These are phyloP conservation scores for Talaromyces sp. DNA, from an alignment of 2,329 filamentous ascomycete genomes.

Conservation along the genomic window DNA sequence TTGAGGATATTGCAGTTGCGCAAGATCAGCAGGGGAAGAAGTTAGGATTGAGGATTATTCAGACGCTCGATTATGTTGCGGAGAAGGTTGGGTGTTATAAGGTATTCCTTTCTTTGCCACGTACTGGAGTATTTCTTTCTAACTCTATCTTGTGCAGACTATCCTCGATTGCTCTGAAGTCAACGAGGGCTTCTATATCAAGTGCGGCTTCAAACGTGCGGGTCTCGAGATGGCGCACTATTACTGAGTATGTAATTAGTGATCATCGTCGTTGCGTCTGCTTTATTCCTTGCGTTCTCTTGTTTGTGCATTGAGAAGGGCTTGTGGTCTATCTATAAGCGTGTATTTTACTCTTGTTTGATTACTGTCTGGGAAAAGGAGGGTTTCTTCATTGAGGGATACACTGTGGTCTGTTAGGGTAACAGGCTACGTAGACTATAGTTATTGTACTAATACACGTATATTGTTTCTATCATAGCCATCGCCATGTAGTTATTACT, in stretches of 20 bases:
- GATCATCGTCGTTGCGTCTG: background rate
- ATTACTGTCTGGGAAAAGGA: background rate
- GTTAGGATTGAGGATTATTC: slow-evolving; percentile 85
- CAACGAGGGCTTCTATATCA: slow-evolving; percentile 97
- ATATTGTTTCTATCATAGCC: background rate
- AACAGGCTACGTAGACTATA: background rate
- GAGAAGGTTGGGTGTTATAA: slow-evolving; percentile 92
- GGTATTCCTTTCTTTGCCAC: slow-evolving; percentile 39
- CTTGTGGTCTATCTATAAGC: background rate
- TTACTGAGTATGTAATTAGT: slow-evolving; percentile 49
- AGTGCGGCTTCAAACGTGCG: slow-evolving; percentile 90
- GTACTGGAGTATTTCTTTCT: background rate
- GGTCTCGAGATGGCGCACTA: slow-evolving; percentile 98
- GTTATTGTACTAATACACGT: background rate
- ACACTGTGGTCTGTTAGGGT: background rate
- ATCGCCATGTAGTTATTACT: too few relatives aligned
- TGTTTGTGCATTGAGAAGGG: background rate
- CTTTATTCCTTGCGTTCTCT: background rate
- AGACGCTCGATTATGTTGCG: slow-evolving; percentile 85
- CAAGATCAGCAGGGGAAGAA: slow-evolving; percentile 98
- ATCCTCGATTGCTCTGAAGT: slow-evolving; percentile 95
- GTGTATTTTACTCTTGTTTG: background rate
- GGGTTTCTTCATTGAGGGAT: background rate
- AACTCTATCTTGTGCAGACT: slow-evolving; percentile 52
- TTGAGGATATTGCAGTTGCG: slow-evolving; percentile 94